Conservation (phyloP, 2,329 filamentous ascomycete genomes). For the Aureobasidium uvarum region DNA sequence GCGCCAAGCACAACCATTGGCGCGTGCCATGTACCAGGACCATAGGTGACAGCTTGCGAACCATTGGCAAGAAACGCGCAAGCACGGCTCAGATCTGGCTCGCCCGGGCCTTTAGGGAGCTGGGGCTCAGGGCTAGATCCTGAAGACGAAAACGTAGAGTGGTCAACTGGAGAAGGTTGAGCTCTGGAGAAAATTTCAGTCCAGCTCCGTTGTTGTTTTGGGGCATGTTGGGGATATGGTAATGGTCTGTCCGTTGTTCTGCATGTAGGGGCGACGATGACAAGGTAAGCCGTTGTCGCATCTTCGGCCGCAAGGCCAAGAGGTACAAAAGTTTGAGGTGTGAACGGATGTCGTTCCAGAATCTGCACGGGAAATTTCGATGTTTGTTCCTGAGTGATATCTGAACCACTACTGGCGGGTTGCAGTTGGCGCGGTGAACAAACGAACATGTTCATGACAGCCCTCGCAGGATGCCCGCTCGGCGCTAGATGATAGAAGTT, state of each 20-base stretch:
- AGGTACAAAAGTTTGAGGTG: constrained; percentile 89
- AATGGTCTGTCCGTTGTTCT: constrained; percentile 37
- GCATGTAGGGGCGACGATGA: constrained; percentile 78
- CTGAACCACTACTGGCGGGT: constrained; percentile 32
- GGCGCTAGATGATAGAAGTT: constrained; percentile 69
- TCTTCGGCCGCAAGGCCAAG: constrained; percentile 57
- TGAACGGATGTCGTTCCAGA: constrained; percentile 90
- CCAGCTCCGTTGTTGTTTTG: constrained; percentile 32
- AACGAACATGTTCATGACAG: constrained; percentile 85
- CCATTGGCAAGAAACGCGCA: constrained; percentile 76
- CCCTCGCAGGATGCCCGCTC: constrained; percentile 55
- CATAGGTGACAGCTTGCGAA: constrained; percentile 86
- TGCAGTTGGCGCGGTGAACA: constrained; percentile 65
- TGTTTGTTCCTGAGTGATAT: background rate
- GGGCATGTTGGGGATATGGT: constrained; percentile 45
- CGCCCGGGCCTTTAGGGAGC: constrained; percentile 49
- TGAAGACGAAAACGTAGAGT: constrained; percentile 40
- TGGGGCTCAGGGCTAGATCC: constrained; percentile 29
- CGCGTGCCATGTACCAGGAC: constrained; percentile 89
- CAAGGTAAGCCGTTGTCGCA: constrained; percentile 62
- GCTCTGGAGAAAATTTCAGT: constrained; percentile 45
- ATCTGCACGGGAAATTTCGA: constrained; percentile 64
- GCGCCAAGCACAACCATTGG: constrained; percentile 86
- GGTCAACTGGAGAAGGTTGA: constrained; percentile 51
- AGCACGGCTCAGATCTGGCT: constrained; percentile 70